Base-by-base conservation (phyloP, 2,329 filamentous ascomycete species). In the Fusarium caatingaense region DNA sequence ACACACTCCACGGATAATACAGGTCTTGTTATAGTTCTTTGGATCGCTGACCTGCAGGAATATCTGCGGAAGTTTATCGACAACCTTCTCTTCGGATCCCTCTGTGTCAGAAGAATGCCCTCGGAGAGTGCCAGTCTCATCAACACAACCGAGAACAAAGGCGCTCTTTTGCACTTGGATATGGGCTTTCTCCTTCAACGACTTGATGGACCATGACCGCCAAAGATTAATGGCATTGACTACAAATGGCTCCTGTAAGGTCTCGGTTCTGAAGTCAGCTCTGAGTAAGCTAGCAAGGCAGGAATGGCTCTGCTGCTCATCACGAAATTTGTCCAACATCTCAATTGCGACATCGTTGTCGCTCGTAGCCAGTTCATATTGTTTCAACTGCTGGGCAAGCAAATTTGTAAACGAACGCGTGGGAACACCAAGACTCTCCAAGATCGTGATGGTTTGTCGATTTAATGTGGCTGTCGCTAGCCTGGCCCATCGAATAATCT, bases 151-250 rank as follows among this genome's bases (percentile, higher is more conserved):
- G 9, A 98, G 87, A 0, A 98, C 85, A 76, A 97, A 97, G 1
- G 94, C 94, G 2, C 95, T 94, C 61, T 95, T 81, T 9, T 93
- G 89, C 12, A 99, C 87, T 3, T 89, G 85, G 45, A 99, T 93
- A 28, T 92, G 91, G 0, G 95, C 94, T 74, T 98, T 98, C 72
- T 98, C 94, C 73, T 97, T 98, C 20, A 99, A 86, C 15, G 92
- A 87, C 76, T 97, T 97, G 71, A 97, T 88, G 1, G 91, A 93
- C 92, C 93, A 98, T 3, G 93, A 88, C 67, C 92, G 87, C 95
- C 96, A 99, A 1, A 98, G 84, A 37, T 89, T 87, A 13, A 99
- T 82, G 11, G 97, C 79, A 1, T 93, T 94, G 64, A 89, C 86
- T 23, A 94, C 85, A 78, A 98, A 98, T 0, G 95, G 95, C 62